These are phyloP conservation scores for Pseudocercospora fuligena DNA, from an alignment of 2,329 filamentous ascomycete species.

Conservation along the genomic window DNA sequence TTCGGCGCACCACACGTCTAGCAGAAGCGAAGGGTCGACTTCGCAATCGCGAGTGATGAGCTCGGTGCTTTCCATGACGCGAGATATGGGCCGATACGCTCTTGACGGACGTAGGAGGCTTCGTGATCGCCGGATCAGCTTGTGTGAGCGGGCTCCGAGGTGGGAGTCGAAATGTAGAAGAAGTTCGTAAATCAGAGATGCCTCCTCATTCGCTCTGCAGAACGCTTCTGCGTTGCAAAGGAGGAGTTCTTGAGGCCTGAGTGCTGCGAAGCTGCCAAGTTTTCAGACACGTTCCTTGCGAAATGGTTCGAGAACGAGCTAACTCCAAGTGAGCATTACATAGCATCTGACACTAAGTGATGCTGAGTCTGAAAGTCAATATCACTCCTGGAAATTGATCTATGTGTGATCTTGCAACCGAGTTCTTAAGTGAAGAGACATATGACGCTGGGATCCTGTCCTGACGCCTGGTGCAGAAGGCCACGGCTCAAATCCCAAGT, in stretches of 20 bases:
- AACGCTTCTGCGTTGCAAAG: background rate
- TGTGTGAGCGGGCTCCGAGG: background rate
- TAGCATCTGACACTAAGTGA: background rate
- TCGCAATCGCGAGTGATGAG: background rate
- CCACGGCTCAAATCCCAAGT: background rate
- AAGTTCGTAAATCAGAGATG: background rate
- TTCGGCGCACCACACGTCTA: background rate
- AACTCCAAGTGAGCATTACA: background rate
- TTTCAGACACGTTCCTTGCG: background rate
- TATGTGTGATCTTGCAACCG: background rate
- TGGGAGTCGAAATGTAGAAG: background rate
- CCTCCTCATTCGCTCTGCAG: background rate
- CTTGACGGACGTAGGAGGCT: background rate
- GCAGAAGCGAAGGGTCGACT: background rate
- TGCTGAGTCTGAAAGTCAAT: background rate
- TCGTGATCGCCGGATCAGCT: background rate
- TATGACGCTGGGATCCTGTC: background rate
- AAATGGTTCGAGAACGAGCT: background rate
- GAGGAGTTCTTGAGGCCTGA: background rate
- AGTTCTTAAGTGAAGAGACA: background rate
- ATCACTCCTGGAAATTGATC: background rate
- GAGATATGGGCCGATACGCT: background rate
- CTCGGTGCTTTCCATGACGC: background rate
- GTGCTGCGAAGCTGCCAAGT: background rate
- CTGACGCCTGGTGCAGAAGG: background rate